A percentile compares a stretch with the other conserved stretches of the same genome.
Conservation (phyloP, 2,329 filamentous ascomycete species). For the Zasmidium citrigriseum region DNA sequence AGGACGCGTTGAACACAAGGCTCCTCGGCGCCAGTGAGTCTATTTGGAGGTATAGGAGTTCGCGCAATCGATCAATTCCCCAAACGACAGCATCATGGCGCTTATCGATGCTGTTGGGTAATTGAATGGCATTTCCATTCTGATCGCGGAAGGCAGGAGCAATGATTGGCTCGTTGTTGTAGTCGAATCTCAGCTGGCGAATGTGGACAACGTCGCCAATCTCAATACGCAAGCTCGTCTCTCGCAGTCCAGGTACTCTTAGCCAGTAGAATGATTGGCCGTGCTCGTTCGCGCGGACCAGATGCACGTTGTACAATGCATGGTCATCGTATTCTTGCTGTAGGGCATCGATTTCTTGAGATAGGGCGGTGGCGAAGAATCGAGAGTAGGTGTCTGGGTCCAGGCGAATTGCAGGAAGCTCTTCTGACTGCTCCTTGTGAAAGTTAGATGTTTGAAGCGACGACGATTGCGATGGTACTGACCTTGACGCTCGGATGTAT, state of each 20-base stretch:
- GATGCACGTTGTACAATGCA: slow-evolving; percentile 19
- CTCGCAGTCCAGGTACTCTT: slow-evolving; percentile 26
- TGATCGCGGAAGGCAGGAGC: neutral
- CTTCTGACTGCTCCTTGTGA: neutral
- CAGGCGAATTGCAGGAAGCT: neutral
- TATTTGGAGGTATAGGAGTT: slow-evolving; percentile 21
- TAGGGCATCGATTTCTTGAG: slow-evolving; percentile 16
- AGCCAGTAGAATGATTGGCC: slow-evolving; percentile 12
- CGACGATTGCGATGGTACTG: neutral
- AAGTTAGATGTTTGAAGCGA: neutral
- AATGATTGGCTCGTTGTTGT: slow-evolving; percentile 5
- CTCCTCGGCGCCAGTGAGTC: slow-evolving; percentile 16
- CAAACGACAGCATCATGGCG: slow-evolving; percentile 24
- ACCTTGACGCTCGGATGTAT: neutral
- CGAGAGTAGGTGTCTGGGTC: slow-evolving; percentile 5
- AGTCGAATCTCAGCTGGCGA: slow-evolving; percentile 24
- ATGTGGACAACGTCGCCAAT: slow-evolving; percentile 25
- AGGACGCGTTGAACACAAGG: slow-evolving; percentile 25
- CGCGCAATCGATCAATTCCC: slow-evolving; percentile 25
- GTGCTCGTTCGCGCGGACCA: slow-evolving; percentile 6
- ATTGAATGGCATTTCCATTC: neutral
- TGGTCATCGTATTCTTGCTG: slow-evolving; percentile 24
- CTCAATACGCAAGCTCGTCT: slow-evolving; percentile 24
- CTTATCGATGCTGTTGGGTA: neutral
- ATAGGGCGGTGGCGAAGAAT: slow-evolving; percentile 16